phyloP scores from a whole-genome alignment of 345 rosid genomes.

The Moricandia arvensis region DNA sequence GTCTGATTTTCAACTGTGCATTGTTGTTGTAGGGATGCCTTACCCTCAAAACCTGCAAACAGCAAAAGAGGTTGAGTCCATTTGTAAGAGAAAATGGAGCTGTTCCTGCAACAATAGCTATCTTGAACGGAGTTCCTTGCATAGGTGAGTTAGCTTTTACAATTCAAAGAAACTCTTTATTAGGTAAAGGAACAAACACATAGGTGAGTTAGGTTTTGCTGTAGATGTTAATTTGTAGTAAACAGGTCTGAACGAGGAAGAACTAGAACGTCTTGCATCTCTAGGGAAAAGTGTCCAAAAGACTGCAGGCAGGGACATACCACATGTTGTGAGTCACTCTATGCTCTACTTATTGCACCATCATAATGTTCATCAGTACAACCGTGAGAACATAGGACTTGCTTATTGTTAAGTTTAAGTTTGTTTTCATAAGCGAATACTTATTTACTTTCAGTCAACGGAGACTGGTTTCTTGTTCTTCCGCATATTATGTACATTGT shows the following conservation, averaged over 20 bases:
- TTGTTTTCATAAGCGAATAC: too few relatives aligned
- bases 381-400: too few relatives aligned
- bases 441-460: too few relatives aligned
- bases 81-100: constrained; percentile 91
- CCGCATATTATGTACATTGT: background rate
- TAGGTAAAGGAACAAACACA: background rate
- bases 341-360: background rate
- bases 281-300: constrained; percentile 64
- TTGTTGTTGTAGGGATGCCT: constrained; percentile 81
- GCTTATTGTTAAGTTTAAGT: too few relatives aligned
- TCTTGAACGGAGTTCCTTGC: constrained; percentile 78
- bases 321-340: constrained; percentile 67
- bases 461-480: background rate
- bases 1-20: background rate
- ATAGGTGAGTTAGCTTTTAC: constrained; percentile 44
- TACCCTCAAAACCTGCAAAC: constrained; percentile 88
- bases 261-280: constrained; percentile 67
- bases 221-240: constrained; percentile 4
- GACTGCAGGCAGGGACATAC: constrained; percentile 87
- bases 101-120: constrained; percentile 89
- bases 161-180: background rate
- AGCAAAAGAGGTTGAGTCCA: constrained; percentile 77
- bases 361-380: background rate
- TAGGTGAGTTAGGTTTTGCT: too few relatives aligned
- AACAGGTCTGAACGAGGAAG: constrained; percentile 63